phyloP scores from a whole-genome alignment of 2,329 filamentous ascomycete genomes.

The Monilinia fructicola region DNA sequence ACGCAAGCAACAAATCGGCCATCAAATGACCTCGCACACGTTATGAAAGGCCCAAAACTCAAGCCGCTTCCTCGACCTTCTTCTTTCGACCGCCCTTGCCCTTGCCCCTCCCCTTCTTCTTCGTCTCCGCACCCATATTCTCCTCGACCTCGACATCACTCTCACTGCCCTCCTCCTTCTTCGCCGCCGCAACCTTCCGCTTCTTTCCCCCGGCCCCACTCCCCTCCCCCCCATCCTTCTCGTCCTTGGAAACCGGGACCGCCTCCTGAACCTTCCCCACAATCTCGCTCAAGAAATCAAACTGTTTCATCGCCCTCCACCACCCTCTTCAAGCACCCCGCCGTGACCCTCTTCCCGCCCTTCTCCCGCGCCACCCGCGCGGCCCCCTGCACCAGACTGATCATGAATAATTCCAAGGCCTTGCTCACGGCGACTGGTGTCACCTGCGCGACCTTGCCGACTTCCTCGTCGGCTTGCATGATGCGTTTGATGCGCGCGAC shows the following conservation, averaged over 20 bases:
- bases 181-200: slow-evolving; percentile 22
- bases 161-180: slow-evolving; percentile 14
- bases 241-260: slow-evolving; percentile 36
- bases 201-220: slow-evolving; percentile 34
- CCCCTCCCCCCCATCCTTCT: slow-evolving; percentile 29
- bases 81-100: slow-evolving; percentile 9
- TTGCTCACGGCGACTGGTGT: slow-evolving; percentile 94
- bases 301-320: slow-evolving; percentile 83
- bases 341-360: slow-evolving; percentile 85
- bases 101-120: slow-evolving; percentile 10
- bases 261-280: slow-evolving; percentile 75
- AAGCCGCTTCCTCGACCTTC: not conserved
- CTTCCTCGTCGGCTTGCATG: slow-evolving; percentile 98
- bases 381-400: slow-evolving; percentile 84
- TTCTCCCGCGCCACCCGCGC: slow-evolving; percentile 79
- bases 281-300: slow-evolving; percentile 91
- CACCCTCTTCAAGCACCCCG: slow-evolving; percentile 87
- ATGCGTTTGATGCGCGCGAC: slow-evolving; percentile 97
- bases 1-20: not conserved
- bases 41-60: not conserved
- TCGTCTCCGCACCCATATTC: not conserved
- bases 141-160: not conserved
- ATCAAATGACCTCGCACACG: not conserved
- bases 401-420: slow-evolving; percentile 97
- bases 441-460: slow-evolving; percentile 96